Evolutionary conservation across 345 rosid genomes (phyloP), one percentile per base, ranked within the genome.

Genomic region (Boechera stricta): DNA sequence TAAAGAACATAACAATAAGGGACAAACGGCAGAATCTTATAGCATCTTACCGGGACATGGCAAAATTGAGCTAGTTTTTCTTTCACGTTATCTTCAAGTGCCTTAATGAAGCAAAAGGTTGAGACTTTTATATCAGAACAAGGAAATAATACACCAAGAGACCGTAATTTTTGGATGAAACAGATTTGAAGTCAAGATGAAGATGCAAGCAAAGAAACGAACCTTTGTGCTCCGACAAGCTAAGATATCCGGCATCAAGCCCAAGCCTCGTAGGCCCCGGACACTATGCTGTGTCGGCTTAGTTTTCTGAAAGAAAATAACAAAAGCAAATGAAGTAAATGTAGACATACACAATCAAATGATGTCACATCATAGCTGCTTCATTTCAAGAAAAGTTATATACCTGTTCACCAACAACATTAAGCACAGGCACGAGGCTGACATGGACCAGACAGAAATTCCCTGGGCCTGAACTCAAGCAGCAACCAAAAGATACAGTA

Each of bases 211-310:
- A 64, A 73, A n/a, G 7, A 48, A 7, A 7, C 67, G 7, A 75
- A 95, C 98, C 98, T 75, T 86, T 5, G 98, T 85, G 85, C 96
- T 92, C 32, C 99, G 89, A 82, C 99, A 95, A 75, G 97, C 99
- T 73, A 95, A 84, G 71, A 95, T 84, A 79, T 92, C 81, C 1
- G 99, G 98, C 2, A 86, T 85, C 87, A 95, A 72, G 12, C 99
- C 99, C 67, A 89, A 86, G 54, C 97, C 98, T 84, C 97, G 83
- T 49, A 95, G 86, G 15, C 88, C 91, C 57, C 89, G 84, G 64
- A 92, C 94, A 77, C 99, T 92, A 67, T 92, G 99, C 84, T 95
- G 99, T 64, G 99, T 95, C 16, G 99, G 99, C 74, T 95, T 95
- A 47, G 99, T 95, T 89, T 95, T 95, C 98, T 94, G 82, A 74